These are phyloP conservation scores for Astrothelium subdiscretum DNA, from an alignment of 495 filamentous ascomycete species.

Conservation along the genomic window DNA sequence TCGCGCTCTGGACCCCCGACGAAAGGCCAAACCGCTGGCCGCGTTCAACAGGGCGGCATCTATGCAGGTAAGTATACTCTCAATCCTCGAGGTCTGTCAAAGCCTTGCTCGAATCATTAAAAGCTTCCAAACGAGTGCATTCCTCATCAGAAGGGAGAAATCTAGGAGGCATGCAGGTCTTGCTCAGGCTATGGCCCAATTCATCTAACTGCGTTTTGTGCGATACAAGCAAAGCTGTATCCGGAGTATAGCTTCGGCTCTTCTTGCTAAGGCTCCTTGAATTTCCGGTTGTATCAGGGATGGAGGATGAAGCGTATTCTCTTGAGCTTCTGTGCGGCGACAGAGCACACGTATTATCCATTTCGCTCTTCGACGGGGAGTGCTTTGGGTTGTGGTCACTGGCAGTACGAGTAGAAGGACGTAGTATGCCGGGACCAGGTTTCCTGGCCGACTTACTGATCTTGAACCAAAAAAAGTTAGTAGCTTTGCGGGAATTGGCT, in stretches of 20 bases:
- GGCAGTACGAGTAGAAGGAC: neutral
- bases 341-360: neutral
- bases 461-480: slow-evolving; percentile 3
- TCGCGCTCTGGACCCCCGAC: no score
- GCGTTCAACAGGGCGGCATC: no score
- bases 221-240: neutral
- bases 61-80: no score
- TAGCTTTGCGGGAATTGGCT: slow-evolving; percentile 23
- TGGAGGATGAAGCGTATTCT: neutral
- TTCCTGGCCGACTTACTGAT: neutral
- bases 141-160: neutral
- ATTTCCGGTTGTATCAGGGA: neutral
- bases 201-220: neutral
- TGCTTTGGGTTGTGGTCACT: no score
- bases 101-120: neutral
- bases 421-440: neutral
- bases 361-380: neutral
- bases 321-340: neutral
- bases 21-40: no score
- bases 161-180: neutral
- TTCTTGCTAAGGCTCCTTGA: neutral
- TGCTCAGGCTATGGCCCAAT: neutral
- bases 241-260: neutral
- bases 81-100: neutral
- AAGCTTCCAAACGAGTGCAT: neutral